These are phyloP conservation scores for Dactylellina parvicollis DNA, from an alignment of 2,329 filamentous ascomycete genomes.

Conservation along the genomic window DNA sequence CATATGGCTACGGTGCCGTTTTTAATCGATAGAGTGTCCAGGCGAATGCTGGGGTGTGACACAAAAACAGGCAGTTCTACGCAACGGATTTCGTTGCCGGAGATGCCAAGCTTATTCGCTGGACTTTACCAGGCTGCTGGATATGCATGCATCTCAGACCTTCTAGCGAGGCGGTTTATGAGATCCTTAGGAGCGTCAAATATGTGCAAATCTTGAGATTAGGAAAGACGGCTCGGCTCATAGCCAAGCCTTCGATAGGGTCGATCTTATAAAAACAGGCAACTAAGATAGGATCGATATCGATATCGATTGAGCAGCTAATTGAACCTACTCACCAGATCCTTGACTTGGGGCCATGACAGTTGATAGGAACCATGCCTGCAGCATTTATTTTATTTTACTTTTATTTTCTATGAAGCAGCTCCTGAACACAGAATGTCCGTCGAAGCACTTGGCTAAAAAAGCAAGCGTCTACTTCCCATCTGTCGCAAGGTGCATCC, in stretches of 20 bases:
- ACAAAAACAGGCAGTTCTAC: slow-evolving; percentile 9
- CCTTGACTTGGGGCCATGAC: background rate
- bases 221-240: slow-evolving; percentile 27
- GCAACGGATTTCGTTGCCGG: slow-evolving; percentile 8
- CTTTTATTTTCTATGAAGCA: too few species aligned
- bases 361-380: background rate
- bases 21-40: slow-evolving; percentile 35
- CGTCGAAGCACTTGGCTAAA: background rate
- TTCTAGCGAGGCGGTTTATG: background rate
- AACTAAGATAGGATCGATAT: background rate
- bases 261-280: slow-evolving; percentile 8
- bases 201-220: background rate
- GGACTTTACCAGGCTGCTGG: slow-evolving; percentile 28
- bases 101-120: background rate
- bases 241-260: slow-evolving; percentile 14
- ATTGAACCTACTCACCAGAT: background rate
- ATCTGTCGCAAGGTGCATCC: slow-evolving; percentile 3
- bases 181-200: background rate
- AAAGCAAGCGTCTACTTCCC: background rate
- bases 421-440: background rate
- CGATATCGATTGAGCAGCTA: background rate
- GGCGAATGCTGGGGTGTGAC: background rate
- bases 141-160: background rate
- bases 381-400: too few species aligned
- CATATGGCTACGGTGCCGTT: background rate